Base-by-base conservation (phyloP, 148 eudicot species). In the Silene uniflora region DNA sequence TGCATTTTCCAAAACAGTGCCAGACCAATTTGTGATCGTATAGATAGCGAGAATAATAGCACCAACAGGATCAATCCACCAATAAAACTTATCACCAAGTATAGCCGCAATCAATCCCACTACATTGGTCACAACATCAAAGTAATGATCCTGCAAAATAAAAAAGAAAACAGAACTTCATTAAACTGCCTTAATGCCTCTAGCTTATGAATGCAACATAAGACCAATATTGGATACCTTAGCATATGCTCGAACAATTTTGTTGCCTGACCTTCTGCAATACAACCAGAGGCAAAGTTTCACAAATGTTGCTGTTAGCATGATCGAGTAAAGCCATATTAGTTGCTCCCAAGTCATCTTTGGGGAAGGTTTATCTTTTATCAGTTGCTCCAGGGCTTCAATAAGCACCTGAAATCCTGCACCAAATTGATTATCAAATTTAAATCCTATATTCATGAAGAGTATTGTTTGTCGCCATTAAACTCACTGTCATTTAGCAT, bases 1-100 rank as follows among this genome's bases (percentile, higher is more conserved):
- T 84, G 95, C 95, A 82, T 90, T 90, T 83, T 88, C 95, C 12
- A 88, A 55, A 71, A 90, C 89, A 24, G 95, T 90, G 73, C 89
- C 90, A 22, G 88, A 85, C 95, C 92, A 90, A 73, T 90, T 88
- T 24, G 84, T 60, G 58, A 90, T 90, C 5, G 95, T 90, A 73
- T 90, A 90, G 5, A 87, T 66, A 23, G 91, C 91, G 23, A 90
- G 83, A 76, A 81, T 17, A 46, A 90, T 79, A 70, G 94, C 94
- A 73, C 94, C 94, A 81, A 76, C 76, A 9, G 94, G 94, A 74
- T 90, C 91, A 55, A 90, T 86, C 91, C 90, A 88, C 94, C 94
- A 90, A 49, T 78, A 88, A 77, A 73, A 87, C 58, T 74, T 81
- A 73, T 90, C 94, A 10, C 91, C 94, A 62, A 90, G 85, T 64